phyloP scores from a whole-genome alignment of 116 monocot species.

The Posidonia oceanica region DNA sequence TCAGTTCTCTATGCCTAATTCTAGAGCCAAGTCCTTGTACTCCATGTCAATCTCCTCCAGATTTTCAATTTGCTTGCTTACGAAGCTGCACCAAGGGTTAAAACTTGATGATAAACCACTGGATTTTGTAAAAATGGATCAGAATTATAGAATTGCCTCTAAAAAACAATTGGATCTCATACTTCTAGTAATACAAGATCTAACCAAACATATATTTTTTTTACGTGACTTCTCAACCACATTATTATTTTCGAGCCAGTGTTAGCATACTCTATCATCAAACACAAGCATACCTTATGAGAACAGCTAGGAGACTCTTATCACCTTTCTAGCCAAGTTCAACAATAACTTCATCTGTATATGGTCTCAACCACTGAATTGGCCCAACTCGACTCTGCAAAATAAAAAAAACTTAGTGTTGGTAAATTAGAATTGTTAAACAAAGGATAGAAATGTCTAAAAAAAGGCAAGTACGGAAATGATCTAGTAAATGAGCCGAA shows the following conservation, averaged over 20 bases:
- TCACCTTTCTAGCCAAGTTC: slow-evolving; percentile 42
- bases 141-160: no score
- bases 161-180: no score
- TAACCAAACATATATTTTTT: background rate
- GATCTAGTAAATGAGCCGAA: no score
- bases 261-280: background rate
- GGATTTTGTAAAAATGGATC: background rate
- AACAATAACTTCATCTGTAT: slow-evolving; percentile 38
- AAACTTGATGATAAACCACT: no score
- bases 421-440: no score
- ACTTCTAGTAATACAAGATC: no score
- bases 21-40: slow-evolving; percentile 67
- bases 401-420: background rate
- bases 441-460: no score
- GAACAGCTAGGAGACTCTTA: slow-evolving; percentile 39
- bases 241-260: no score
- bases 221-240: background rate
- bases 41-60: slow-evolving; percentile 96
- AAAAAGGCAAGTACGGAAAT: no score
- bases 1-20: slow-evolving; percentile 75
- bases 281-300: slow-evolving; percentile 24
- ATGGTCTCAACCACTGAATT: slow-evolving; percentile 47
- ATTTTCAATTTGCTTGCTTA: slow-evolving; percentile 91
- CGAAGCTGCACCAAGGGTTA: slow-evolving; percentile 24
- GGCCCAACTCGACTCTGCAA: slow-evolving; percentile 42